Evolutionary conservation across 176 grass and related monocot species (phyloP).

Genomic region (Oryza punctata): DNA sequence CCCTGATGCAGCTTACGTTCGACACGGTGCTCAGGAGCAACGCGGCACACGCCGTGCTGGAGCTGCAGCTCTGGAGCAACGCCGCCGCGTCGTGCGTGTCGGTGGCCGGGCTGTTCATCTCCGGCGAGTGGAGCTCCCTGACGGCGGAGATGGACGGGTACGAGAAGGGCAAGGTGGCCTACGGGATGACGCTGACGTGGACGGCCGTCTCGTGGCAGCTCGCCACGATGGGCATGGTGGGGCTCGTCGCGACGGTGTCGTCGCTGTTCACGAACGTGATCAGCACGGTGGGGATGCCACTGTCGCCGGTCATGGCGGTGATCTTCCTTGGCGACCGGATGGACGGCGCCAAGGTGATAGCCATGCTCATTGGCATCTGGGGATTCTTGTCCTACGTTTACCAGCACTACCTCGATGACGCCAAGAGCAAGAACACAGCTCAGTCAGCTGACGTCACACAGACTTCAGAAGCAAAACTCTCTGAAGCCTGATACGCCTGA

Average conservation of each 20-base stretch:
- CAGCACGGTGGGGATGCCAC: slow-evolving; percentile 55
- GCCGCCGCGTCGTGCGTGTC: slow-evolving; percentile 42
- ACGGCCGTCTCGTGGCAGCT: slow-evolving; percentile 70
- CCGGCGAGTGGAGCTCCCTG: slow-evolving; percentile 56
- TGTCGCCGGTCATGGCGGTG: slow-evolving; percentile 64
- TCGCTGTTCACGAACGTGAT: slow-evolving; percentile 94
- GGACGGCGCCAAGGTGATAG: slow-evolving; percentile 62
- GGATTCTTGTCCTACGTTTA: slow-evolving; percentile 80
- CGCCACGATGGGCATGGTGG: slow-evolving; percentile 58
- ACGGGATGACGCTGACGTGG: slow-evolving; percentile 66
- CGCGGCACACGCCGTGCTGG: slow-evolving; percentile 44
- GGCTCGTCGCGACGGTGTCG: slow-evolving; percentile 65
- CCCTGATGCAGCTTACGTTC: slow-evolving; percentile 69
- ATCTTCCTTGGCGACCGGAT: slow-evolving; percentile 75
- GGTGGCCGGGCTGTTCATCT: slow-evolving; percentile 56
- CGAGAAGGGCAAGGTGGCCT: slow-evolving; percentile 53
- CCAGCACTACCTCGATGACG: slow-evolving; percentile 69
- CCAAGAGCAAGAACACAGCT: slow-evolving; percentile 30
- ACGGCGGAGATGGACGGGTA: slow-evolving; percentile 56
- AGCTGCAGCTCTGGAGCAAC: slow-evolving; percentile 66
- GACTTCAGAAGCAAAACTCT: not conserved
- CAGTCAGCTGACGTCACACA: slow-evolving; percentile 4
- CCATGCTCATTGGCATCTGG: slow-evolving; percentile 77
- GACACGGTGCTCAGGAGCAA: slow-evolving; percentile 55
- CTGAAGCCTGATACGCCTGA: too few species aligned